Evolutionary conservation across 108 stramenopile genomes (phyloP).

Genomic region (Skeletonema grethae): DNA sequence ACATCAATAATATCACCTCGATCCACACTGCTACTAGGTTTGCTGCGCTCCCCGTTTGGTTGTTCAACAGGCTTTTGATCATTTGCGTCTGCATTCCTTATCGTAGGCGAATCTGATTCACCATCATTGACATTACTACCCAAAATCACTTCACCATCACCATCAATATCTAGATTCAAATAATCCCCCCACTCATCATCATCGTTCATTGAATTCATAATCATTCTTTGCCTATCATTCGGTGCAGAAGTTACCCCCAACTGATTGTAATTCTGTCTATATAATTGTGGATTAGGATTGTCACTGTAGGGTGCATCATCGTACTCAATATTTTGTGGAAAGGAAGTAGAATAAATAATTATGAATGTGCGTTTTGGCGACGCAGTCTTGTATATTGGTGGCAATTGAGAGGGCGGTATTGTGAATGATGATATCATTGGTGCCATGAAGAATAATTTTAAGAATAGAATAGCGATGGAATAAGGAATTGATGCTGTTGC

Average conservation of each 20-base stretch:
- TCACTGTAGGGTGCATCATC: background rate
- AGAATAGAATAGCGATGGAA: background rate
- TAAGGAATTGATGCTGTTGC: background rate
- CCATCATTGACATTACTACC: background rate
- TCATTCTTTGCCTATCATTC: conserved; percentile 3
- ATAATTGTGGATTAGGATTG: conserved; percentile 1
- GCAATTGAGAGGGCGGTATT: background rate
- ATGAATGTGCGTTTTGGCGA: background rate
- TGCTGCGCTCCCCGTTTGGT: background rate
- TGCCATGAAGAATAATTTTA: background rate
- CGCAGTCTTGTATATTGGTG: background rate
- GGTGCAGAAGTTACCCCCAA: background rate
- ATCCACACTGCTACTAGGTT: background rate
- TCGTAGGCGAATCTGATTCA: background rate
- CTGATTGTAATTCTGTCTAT: conserved; percentile 4
- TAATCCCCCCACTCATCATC: conserved; percentile 1
- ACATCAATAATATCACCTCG: background rate
- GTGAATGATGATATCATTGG: background rate
- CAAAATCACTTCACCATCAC: background rate
- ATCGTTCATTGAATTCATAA: background rate
- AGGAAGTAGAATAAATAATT: conserved; percentile 1
- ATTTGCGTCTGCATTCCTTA: background rate
- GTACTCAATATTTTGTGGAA: background rate
- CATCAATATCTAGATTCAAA: background rate
- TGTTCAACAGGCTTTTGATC: background rate